Evolutionary conservation across 257 asterid species (phyloP), one percentile per base, ranked within the genome.

Genomic region (Primulina tabacum): DNA sequence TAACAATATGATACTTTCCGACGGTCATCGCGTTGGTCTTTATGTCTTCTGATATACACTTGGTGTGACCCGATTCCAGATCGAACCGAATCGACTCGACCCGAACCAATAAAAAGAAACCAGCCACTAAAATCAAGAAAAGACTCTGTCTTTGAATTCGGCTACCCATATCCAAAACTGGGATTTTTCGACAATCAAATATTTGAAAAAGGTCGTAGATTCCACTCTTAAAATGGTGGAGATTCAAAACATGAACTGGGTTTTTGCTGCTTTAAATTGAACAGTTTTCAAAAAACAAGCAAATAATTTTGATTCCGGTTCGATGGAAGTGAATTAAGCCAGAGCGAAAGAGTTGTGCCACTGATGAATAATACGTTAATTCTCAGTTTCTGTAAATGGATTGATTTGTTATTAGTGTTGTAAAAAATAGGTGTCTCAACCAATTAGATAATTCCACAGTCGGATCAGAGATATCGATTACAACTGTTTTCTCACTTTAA

Each of bases 31-130:
- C 75, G 71, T 84, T 86, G 77, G 69, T 71, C 80, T 80, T 83
- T 24, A 92, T 92, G 20, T 92, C 97, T 77, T 92, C 96, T 17
- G 97, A 73, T 80, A 92, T 92, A 75, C 98, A 92, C 79, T 90
- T 92, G 12, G 95, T 81, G 61, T 80, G 92, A 17, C 98, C 92
- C 69, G 96, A 76, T 65, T 82, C 82, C 75, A 92, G 79, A 72
- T 92, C 96, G 78, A 92, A 92, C 18, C 87, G 86, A 72, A 92
- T 77, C 67, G 91, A 88, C 20, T 77, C 78, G 28, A 84, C 95
- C 81, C 75, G 80, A 28, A 8, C 66, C 62, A 61, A 72, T 65
- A 80, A 43, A 71, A 83, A 26, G 34, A 83, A 32, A 53, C 77
- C 78, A 6, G 78, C 62, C 10, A 73, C 76, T 29, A 83, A 11